These are phyloP conservation scores for Acanthamoeba culbertsoni DNA, from an alignment of 208 protist species.

Conservation along the genomic window DNA sequence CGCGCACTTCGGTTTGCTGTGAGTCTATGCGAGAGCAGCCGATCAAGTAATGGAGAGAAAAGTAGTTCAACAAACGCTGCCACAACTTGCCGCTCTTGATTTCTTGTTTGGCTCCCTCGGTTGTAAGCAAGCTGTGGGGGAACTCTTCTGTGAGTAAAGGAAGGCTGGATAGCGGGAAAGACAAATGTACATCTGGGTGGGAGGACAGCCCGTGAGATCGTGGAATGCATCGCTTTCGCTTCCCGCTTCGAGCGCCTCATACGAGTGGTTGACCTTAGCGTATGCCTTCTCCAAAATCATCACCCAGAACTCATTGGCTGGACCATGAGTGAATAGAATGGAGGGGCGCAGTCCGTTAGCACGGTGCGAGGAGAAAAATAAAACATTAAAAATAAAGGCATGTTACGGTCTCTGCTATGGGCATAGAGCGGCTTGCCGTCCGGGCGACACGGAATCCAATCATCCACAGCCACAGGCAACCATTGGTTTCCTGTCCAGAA, in stretches of 20 bases:
- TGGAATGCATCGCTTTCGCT: conserved; percentile 47
- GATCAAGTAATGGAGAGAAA: not conserved
- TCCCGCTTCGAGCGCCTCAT: conserved; percentile 63
- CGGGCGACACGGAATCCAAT: conserved; percentile 29
- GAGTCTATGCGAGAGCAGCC: conserved; percentile 3
- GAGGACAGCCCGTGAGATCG: conserved; percentile 63
- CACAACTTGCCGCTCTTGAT: conserved; percentile 58
- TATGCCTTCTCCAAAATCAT: conserved; percentile 75
- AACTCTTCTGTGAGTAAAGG: not conserved
- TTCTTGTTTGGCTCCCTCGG: not conserved
- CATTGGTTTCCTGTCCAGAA: conserved; percentile 46
- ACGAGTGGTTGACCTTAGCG: conserved; percentile 68
- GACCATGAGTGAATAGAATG: not conserved
- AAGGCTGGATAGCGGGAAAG: not conserved
- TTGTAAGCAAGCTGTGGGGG: not conserved
- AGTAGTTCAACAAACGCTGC: conserved; percentile 24
- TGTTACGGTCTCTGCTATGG: conserved; percentile 26
- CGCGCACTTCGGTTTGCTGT: not conserved
- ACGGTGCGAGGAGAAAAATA: not conserved
- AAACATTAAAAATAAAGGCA: not conserved
- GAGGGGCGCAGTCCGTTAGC: not conserved
- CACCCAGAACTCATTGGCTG: conserved; percentile 71
- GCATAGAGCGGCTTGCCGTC: conserved; percentile 59
- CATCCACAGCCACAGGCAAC: not conserved
- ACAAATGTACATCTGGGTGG: not conserved